Evolutionary conservation across 2,329 filamentous ascomycete species (phyloP).

Genomic region (Nemania bipapillata): DNA sequence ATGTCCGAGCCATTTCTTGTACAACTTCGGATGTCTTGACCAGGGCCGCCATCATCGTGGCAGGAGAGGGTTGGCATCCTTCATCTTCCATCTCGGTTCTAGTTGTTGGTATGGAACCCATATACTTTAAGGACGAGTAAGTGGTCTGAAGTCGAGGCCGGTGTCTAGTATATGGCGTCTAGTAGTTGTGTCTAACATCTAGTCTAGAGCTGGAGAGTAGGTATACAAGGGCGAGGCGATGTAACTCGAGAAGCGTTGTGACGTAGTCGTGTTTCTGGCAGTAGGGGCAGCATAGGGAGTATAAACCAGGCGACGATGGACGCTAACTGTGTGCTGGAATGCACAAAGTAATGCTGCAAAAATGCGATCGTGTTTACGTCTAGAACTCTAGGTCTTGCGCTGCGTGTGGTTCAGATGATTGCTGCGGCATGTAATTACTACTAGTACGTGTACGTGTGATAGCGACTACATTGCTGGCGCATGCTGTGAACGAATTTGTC

Average conservation of each 20-base stretch:
- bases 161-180: too few species aligned
- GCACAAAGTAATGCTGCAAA: background rate
- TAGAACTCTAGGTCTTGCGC: background rate
- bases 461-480: background rate
- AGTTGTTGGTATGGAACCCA: background rate
- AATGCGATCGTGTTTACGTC: background rate
- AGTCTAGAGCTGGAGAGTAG: background rate
- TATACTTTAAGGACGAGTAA: background rate
- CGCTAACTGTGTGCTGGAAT: background rate
- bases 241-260: background rate
- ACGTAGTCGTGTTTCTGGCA: background rate
- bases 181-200: background rate
- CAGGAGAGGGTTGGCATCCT: background rate
- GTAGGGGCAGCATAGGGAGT: background rate
- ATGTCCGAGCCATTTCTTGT: background rate
- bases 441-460: background rate
- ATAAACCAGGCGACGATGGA: background rate
- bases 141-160: too few species aligned
- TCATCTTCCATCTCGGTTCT: background rate
- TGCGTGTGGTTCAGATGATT: background rate
- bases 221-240: background rate
- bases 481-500: too few species aligned
- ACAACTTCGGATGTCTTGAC: slow-evolving; percentile 7
- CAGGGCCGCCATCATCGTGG: background rate
- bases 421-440: background rate